Conservation (phyloP, 1,284 basidiomycete genomes). For the Cystobasidiaceae sp. region DNA sequence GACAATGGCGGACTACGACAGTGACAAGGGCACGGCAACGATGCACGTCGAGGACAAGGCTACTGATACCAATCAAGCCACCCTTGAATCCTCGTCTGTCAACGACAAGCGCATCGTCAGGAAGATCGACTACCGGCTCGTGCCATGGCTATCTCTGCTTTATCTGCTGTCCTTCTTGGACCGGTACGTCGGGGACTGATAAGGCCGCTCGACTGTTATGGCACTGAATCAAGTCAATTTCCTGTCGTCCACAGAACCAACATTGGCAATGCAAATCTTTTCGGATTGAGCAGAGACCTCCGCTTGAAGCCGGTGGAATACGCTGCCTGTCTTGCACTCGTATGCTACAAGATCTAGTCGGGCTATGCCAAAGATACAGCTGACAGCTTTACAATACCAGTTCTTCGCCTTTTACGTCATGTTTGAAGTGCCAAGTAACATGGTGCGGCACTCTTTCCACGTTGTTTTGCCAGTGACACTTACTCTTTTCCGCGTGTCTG, state of each 20-base stretch:
- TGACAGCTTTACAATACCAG: too few relatives aligned
- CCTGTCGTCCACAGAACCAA: not conserved
- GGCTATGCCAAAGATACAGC: too few relatives aligned
- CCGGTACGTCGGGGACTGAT: too few relatives aligned
- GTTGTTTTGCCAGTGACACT: not conserved
- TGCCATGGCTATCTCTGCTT: conserved; percentile 42
- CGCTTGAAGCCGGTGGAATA: conserved; percentile 22
- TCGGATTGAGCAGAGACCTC: conserved; percentile 33
- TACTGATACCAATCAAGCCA: not conserved
- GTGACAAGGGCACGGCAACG: too few relatives aligned
- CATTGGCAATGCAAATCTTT: conserved; percentile 42
- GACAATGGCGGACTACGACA: not conserved
- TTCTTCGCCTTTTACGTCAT: conserved; percentile 23
- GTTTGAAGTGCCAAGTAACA: conserved; percentile 23
- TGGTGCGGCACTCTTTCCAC: not conserved
- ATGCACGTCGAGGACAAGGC: conserved; percentile 6
- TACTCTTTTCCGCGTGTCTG: conserved; percentile 36
- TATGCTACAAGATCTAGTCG: too few relatives aligned
- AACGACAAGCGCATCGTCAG: conserved; percentile 30
- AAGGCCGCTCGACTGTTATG: too few relatives aligned
- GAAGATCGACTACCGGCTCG: conserved; percentile 39
- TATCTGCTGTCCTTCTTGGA: conserved; percentile 40
- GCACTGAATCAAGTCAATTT: not conserved
- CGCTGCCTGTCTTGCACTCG: conserved; percentile 24
- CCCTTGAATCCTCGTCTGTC: conserved; percentile 1